Evolutionary conservation across 495 filamentous ascomycete species (phyloP).

Genomic region (Immersiella caudata): DNA sequence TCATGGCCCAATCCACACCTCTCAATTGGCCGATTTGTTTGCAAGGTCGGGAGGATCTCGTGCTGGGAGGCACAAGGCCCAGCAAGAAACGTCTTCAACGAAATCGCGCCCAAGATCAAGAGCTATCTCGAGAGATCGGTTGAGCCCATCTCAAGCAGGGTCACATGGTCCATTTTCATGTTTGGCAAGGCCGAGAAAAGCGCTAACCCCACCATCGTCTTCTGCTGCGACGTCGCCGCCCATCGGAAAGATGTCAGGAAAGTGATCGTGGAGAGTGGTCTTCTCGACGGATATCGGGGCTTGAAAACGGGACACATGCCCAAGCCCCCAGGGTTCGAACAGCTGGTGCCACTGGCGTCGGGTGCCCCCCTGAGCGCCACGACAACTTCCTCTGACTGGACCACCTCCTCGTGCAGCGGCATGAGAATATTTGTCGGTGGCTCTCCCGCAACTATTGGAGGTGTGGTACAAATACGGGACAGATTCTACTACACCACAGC

Average conservation of each 20-base stretch:
- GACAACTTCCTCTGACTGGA: not conserved
- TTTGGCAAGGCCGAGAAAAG: slow-evolving; percentile 5
- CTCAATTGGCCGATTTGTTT: not conserved
- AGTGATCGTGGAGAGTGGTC: slow-evolving; percentile 15
- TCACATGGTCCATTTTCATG: slow-evolving; percentile 19
- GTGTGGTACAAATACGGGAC: slow-evolving; percentile 11
- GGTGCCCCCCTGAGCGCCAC: not conserved
- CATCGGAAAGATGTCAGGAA: slow-evolving; percentile 17
- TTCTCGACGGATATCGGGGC: slow-evolving; percentile 14
- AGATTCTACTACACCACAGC: slow-evolving; percentile 18
- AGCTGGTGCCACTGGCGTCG: not conserved
- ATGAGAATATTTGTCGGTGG: slow-evolving; percentile 5
- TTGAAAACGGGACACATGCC: slow-evolving; percentile 20
- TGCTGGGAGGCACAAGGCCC: not conserved
- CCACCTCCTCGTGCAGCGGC: not conserved
- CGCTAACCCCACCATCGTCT: slow-evolving; percentile 14
- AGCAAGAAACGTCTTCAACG: not conserved
- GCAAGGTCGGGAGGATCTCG: not conserved
- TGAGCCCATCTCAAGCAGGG: slow-evolving; percentile 18
- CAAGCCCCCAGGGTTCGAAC: slow-evolving; percentile 8
- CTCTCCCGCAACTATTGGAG: slow-evolving; percentile 3
- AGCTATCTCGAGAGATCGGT: slow-evolving; percentile 11
- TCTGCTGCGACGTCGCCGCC: slow-evolving; percentile 14
- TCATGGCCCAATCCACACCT: not conserved
- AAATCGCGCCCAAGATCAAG: slow-evolving; percentile 12